phyloP scores from a whole-genome alignment of 441 rosid genomes.

The Dalechampia spathulata region DNA sequence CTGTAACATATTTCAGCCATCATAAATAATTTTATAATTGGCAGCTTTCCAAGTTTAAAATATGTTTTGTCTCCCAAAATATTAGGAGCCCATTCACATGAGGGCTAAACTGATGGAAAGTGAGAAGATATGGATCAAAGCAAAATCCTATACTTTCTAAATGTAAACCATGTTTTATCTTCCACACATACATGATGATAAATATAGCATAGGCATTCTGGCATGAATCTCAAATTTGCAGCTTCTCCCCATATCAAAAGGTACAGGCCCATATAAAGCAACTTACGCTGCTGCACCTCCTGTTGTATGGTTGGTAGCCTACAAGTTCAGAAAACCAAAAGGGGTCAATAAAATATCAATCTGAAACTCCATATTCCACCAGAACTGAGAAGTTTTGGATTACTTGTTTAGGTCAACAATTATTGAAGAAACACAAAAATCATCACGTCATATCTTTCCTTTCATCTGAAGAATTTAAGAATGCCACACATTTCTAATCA shows the following conservation, averaged over 20 bases:
- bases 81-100: background rate
- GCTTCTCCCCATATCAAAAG: constrained; percentile 99
- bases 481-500: background rate
- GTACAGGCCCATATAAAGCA: constrained; percentile 92
- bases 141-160: background rate
- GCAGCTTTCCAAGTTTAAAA: constrained; percentile 2
- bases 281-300: constrained; percentile 96
- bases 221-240: constrained; percentile 98
- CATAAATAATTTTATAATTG: too few relatives aligned
- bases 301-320: constrained; percentile 99
- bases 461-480: background rate
- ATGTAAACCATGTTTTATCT: too few relatives aligned
- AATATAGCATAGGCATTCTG: constrained; percentile 96
- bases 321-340: constrained; percentile 20
- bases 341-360: background rate
- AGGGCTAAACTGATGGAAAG: background rate
- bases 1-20: too few relatives aligned
- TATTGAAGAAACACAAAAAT: too few relatives aligned
- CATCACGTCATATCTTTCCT: too few relatives aligned
- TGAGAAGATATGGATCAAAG: background rate
- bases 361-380: background rate
- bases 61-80: background rate
- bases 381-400: too few relatives aligned
- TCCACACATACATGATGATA: constrained; percentile 90
- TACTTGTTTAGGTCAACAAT: background rate